phyloP scores from a whole-genome alignment of 805 yeast species.

The Lipomyces kockii region DNA sequence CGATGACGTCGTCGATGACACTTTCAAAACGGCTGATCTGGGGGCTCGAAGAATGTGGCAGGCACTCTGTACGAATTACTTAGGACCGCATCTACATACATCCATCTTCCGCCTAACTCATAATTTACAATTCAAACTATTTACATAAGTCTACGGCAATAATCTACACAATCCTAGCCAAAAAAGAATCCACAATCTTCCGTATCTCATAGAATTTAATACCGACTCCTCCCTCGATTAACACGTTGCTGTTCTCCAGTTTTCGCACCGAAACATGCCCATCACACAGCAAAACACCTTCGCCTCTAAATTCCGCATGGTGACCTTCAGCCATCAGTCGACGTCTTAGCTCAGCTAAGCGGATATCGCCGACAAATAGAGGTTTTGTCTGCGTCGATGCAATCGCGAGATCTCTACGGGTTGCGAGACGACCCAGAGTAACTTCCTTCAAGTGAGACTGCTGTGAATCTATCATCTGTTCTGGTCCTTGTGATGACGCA shows the following conservation, averaged over 20 bases:
- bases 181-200: slow-evolving; percentile 58
- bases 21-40: no score
- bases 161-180: slow-evolving; percentile 38
- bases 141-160: neutral
- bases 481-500: slow-evolving; percentile 32
- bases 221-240: slow-evolving; percentile 81
- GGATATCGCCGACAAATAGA: slow-evolving; percentile 85
- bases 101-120: neutral
- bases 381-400: slow-evolving; percentile 43
- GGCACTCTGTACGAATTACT: no score
- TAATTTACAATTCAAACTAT: neutral
- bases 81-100: no score
- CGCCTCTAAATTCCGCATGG: slow-evolving; percentile 87
- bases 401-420: slow-evolving; percentile 22
- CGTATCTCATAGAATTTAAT: slow-evolving; percentile 78
- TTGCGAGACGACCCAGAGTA: slow-evolving; percentile 13
- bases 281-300: slow-evolving; percentile 88
- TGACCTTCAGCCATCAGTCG: slow-evolving; percentile 62
- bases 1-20: no score
- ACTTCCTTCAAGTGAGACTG: neutral
- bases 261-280: slow-evolving; percentile 76
- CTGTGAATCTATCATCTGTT: neutral
- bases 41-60: no score
- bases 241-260: slow-evolving; percentile 77
- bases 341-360: slow-evolving; percentile 77